These are phyloP conservation scores for Aristolochia californica DNA, from an alignment of 164 flowering plant genomes.

Conservation along the genomic window DNA sequence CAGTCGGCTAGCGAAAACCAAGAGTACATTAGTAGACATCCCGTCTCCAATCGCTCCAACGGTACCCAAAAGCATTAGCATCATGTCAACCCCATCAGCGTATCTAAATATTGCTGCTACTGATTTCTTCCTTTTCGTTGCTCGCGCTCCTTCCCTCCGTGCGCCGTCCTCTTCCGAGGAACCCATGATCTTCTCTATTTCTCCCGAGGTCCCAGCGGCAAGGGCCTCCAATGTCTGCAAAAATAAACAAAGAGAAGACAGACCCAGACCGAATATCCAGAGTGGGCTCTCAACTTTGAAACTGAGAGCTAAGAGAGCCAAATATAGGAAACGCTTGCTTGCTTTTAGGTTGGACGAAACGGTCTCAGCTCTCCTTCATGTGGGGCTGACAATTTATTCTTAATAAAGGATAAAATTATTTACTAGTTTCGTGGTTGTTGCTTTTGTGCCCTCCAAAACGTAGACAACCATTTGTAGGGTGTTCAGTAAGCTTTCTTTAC, in stretches of 20 bases:
- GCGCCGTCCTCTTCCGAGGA: constrained; percentile 9
- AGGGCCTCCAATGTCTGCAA: not conserved
- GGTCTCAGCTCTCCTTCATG: not conserved
- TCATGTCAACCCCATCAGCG: constrained; percentile 66
- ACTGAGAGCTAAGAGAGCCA: not conserved
- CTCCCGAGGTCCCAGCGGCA: not conserved
- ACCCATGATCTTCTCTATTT: constrained; percentile 11
- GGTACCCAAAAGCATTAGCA: constrained; percentile 79
- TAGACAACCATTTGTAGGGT: constrained; percentile 2
- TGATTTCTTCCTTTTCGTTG: constrained; percentile 15
- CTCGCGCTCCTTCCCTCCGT: constrained; percentile 8
- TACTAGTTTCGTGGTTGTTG: not conserved
- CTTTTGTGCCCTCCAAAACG: constrained; percentile 4
- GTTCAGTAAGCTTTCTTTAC: constrained; percentile 6
- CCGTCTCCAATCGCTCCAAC: constrained; percentile 93
- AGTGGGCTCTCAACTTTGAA: not conserved
- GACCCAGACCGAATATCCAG: not conserved
- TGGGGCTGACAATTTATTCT: not conserved
- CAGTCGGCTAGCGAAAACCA: constrained; percentile 60
- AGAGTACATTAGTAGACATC: constrained; percentile 63
- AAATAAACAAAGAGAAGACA: not conserved
- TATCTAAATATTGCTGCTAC: constrained; percentile 48
- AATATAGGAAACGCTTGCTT: not conserved
- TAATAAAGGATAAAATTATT: not conserved
- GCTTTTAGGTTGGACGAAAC: not conserved